phyloP scores from a whole-genome alignment of 805 yeast species.

The Blastobotrys attinorum region DNA sequence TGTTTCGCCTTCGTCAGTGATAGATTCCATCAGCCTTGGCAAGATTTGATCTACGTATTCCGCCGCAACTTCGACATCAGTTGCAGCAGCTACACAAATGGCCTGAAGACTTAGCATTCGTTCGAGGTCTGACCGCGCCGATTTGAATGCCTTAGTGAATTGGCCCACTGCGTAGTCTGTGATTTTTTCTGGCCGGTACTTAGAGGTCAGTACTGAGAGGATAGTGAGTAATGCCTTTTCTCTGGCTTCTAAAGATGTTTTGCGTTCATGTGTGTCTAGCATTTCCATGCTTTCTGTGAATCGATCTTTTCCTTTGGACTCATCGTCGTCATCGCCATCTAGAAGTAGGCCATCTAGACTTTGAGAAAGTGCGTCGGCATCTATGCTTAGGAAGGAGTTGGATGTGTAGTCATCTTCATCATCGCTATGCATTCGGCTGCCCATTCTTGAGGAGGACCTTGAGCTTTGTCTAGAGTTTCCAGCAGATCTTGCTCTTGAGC shows the following conservation, averaged over 20 bases:
- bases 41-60: constrained; percentile 13
- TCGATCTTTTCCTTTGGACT: constrained; percentile 7
- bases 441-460: constrained; percentile 13
- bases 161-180: constrained; percentile 14
- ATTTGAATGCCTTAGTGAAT: constrained; percentile 19
- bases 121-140: constrained; percentile 26
- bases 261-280: constrained; percentile 21
- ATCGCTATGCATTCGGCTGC: constrained; percentile 10
- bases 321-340: background rate
- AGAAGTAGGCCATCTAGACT: constrained; percentile 10
- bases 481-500: constrained; percentile 2
- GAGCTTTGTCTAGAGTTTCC: constrained; percentile 12
- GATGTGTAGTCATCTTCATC: constrained; percentile 19
- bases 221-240: constrained; percentile 27
- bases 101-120: constrained; percentile 25
- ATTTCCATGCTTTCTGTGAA: constrained; percentile 10
- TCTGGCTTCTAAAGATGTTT: constrained; percentile 25
- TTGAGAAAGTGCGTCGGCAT: constrained; percentile 14
- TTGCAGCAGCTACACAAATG: constrained; percentile 19
- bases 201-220: constrained; percentile 21
- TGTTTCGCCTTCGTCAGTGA: constrained; percentile 5
- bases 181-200: constrained; percentile 26
- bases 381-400: constrained; percentile 13
- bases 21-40: constrained; percentile 14
- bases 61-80: constrained; percentile 18